phyloP scores from a whole-genome alignment of 73 alveolate species.

The Paramecium sonneborni region DNA sequence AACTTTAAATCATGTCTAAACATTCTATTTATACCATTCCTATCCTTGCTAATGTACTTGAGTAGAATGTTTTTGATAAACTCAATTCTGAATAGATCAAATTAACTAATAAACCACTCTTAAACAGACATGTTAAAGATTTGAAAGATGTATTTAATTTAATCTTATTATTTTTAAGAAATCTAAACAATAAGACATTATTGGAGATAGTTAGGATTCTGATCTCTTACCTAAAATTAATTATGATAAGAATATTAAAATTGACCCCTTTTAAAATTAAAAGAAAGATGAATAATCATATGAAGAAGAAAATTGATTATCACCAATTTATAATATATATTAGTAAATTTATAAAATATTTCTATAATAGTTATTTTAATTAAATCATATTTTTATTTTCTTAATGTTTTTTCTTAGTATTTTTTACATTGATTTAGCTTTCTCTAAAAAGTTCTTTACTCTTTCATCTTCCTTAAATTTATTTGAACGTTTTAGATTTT shows the following conservation, averaged over 20 bases:
- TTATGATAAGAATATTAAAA: conserved; percentile 40
- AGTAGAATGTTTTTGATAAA: conserved; percentile 41
- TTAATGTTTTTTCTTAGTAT: neutral
- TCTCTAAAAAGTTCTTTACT: conserved; percentile 18
- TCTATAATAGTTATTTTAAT: neutral
- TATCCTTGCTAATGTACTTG: conserved; percentile 71
- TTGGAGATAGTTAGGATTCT: conserved; percentile 65
- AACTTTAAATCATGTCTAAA: conserved; percentile 76
- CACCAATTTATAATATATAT: neutral
- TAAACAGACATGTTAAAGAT: conserved; percentile 50
- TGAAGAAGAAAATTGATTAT: conserved; percentile 43
- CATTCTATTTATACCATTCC: conserved; percentile 84
- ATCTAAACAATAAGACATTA: conserved; percentile 19
- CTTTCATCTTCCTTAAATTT: conserved; percentile 40
- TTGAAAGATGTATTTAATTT: conserved; percentile 1
- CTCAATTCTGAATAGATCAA: conserved; percentile 54
- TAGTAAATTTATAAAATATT: neutral
- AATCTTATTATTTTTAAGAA: neutral
- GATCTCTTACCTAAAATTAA: conserved; percentile 61
- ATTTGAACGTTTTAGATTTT: conserved; percentile 25
- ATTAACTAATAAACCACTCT: conserved; percentile 52
- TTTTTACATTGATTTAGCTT: neutral
- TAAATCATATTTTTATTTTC: conserved; percentile 10
- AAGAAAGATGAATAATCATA: conserved; percentile 41
- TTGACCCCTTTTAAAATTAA: conserved; percentile 19